Evolutionary conservation across 352 stramenopile species (phyloP).

Genomic region (Phytophthora podocarpi): DNA sequence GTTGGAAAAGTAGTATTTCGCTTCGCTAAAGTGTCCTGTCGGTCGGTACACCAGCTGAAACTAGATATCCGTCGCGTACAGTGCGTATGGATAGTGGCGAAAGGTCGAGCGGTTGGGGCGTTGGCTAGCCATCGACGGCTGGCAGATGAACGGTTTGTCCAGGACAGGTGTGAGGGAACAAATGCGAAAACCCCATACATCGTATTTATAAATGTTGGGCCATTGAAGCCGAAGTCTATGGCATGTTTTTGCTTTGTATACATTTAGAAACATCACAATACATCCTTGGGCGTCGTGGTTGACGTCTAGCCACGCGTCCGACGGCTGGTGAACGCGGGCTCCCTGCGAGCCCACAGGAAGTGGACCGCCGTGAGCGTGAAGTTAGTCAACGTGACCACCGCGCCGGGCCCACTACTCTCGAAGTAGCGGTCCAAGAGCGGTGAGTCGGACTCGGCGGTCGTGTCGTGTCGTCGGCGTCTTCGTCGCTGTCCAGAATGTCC

Average conservation of each 20-base stretch:
- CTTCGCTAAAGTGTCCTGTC: not conserved
- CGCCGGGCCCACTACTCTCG: slow-evolving; percentile 2
- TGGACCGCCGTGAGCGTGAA: slow-evolving; percentile 8
- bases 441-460: not conserved
- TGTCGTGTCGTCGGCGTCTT: too few species aligned
- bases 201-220: slow-evolving; percentile 6
- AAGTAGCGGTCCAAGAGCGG: slow-evolving; percentile 6
- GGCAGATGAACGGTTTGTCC: too few species aligned
- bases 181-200: slow-evolving; percentile 1
- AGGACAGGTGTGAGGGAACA: too few species aligned
- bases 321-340: not conserved
- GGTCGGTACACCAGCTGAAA: slow-evolving; percentile 5
- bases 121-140: too few species aligned
- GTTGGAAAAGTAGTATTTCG: slow-evolving; percentile 7
- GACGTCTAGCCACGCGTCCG: slow-evolving; percentile 1
- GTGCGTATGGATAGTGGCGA: too few species aligned
- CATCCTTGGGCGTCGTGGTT: not conserved
- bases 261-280: not conserved
- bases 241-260: slow-evolving; percentile 9
- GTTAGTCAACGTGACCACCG: slow-evolving; percentile 3
- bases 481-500: too few species aligned
- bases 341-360: not conserved
- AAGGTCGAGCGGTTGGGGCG: too few species aligned
- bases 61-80: slow-evolving; percentile 9
- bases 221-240: slow-evolving; percentile 3